phyloP scores from a whole-genome alignment of 805 yeast genomes.

The Ogataea philodendri region DNA sequence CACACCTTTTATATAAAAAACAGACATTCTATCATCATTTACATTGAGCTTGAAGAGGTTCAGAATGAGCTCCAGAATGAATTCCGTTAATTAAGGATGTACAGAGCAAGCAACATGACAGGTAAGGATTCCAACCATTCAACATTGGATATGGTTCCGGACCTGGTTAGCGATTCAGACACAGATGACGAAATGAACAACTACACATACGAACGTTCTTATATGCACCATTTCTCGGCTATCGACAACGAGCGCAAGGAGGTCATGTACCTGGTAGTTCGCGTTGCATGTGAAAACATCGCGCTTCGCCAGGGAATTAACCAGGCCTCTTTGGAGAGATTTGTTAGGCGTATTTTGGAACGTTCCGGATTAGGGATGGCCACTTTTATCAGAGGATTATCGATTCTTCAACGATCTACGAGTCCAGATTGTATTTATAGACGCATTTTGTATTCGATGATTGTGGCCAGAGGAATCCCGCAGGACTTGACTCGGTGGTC shows the following conservation, averaged over 20 bases:
- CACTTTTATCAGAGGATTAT: conserved; percentile 3
- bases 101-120: background rate
- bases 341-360: conserved; percentile 7
- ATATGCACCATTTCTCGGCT: conserved; percentile 6
- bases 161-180: conserved; percentile 13
- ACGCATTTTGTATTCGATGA: conserved; percentile 7
- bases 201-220: conserved; percentile 2
- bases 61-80: conserved; percentile 8
- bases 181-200: conserved; percentile 12
- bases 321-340: conserved; percentile 2
- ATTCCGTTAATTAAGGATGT: conserved; percentile 7
- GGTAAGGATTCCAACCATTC: conserved; percentile 2
- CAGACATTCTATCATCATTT: too few relatives aligned
- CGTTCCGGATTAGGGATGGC: conserved; percentile 6
- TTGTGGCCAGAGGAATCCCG: conserved; percentile 6
- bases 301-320: background rate
- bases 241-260: conserved; percentile 4
- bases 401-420: conserved; percentile 2
- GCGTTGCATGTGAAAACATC: conserved; percentile 6
- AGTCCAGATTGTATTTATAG: conserved; percentile 2
- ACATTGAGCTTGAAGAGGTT: conserved; percentile 5
- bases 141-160: conserved; percentile 8
- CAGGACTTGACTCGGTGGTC: conserved; percentile 10
- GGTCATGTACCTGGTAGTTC: conserved; percentile 7
- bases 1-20: conserved; percentile 8